Conservation (phyloP, 106 monocot genomes). For the Dactylorhiza incarnata region DNA sequence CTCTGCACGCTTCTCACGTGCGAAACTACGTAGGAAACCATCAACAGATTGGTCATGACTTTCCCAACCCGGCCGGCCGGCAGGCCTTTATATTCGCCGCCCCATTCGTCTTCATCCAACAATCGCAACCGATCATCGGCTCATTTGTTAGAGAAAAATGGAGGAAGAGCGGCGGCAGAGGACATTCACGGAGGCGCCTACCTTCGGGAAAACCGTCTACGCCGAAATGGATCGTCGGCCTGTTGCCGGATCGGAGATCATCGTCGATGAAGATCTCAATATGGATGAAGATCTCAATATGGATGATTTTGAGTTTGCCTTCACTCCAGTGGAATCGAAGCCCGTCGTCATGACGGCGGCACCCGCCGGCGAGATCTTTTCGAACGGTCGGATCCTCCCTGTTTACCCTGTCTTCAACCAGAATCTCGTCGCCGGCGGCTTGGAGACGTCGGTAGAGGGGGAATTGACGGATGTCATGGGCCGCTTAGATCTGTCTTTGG, state of each 20-base stretch:
- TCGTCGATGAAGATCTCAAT: constrained; percentile 2
- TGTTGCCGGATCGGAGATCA: not conserved
- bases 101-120: not conserved
- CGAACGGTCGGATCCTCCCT: constrained; percentile 45
- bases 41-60: too few species aligned
- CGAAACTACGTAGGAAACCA: too few species aligned
- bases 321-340: not conserved
- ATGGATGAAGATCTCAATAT: constrained; percentile 16
- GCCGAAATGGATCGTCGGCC: not conserved
- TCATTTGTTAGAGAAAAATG: not conserved
- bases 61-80: too few species aligned
- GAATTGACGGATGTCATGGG: not conserved
- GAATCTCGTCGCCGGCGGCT: not conserved
- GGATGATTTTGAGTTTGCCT: constrained; percentile 40
- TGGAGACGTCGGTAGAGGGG: not conserved
- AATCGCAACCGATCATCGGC: not conserved
- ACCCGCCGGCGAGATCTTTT: constrained; percentile 32
- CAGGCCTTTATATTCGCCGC: not conserved
- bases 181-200: constrained; percentile 1
- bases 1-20: too few species aligned
- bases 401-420: constrained; percentile 35
- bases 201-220: not conserved
- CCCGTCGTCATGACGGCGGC: not conserved
- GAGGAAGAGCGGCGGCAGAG: not conserved
- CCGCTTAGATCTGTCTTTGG: constrained; percentile 11